These are phyloP conservation scores for Annona squamosa DNA, from an alignment of 164 flowering plant species.

Conservation along the genomic window DNA sequence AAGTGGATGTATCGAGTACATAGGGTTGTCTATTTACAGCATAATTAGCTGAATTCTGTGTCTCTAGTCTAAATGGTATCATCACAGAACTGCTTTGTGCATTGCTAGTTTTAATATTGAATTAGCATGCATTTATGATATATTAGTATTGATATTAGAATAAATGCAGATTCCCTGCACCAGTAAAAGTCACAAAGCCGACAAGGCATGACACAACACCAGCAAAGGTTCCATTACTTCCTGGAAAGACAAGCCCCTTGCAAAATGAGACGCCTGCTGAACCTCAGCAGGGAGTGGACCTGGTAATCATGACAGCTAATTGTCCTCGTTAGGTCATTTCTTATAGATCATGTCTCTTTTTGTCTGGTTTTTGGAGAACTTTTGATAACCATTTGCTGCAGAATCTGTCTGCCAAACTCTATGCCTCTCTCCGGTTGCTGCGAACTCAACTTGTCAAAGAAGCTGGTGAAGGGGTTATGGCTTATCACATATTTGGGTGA, in stretches of 20 bases:
- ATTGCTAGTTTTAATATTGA: background rate
- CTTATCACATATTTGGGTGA: slow-evolving; percentile 78
- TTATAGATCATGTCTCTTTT: background rate
- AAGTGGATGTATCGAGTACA: background rate
- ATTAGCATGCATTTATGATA: background rate
- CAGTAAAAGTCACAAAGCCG: slow-evolving; percentile 36
- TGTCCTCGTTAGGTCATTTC: background rate
- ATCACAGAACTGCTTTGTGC: background rate
- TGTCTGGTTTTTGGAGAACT: background rate
- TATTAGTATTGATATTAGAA: background rate
- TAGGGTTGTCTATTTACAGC: background rate
- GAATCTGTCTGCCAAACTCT: slow-evolving; percentile 72
- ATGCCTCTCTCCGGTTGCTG: slow-evolving; percentile 51
- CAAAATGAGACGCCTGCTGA: slow-evolving; percentile 31
- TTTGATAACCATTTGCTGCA: slow-evolving; percentile 17
- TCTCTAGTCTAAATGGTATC: background rate
- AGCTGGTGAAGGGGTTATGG: slow-evolving; percentile 62
- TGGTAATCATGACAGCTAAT: slow-evolving; percentile 33
- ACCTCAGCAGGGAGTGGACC: slow-evolving; percentile 39
- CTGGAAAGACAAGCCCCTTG: slow-evolving; percentile 39
- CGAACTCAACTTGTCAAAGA: slow-evolving; percentile 65
- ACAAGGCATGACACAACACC: slow-evolving; percentile 42
- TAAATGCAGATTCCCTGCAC: slow-evolving; percentile 58
- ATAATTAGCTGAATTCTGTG: background rate
- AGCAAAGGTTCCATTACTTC: slow-evolving; percentile 45